Base-by-base conservation (phyloP, 345 rosid species). In the Bruguiera parviflora region DNA sequence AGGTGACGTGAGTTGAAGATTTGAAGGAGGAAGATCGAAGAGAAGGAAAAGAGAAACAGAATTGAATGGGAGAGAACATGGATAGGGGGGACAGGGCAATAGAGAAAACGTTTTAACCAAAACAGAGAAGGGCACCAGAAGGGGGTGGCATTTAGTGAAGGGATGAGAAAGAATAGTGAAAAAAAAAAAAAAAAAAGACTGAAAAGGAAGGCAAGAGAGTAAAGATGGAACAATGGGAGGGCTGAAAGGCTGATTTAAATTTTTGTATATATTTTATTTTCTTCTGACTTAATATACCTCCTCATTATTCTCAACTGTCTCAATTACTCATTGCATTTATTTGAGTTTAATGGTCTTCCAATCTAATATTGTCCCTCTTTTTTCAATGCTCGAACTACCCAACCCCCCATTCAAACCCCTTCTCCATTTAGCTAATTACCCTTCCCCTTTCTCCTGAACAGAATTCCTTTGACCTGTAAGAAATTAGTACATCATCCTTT, bases 261-360 rank as follows among this genome's bases (percentile, higher is more conserved):
- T 79, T 88, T 56, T 53, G 56, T 5, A 87, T 89, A 84, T 86
- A 85, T 88, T 82, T 86, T 2, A 7, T 33, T 33, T 33, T 1
- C 90, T 84, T 89, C 84, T 89, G 95, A 89, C 84, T 87, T 79
- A 84, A 84, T 84, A 74, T 33, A 1, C 37, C 72, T 84, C 84
- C 84, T 92, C 88, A 80, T 87, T 86, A 88, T 90, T 87, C 89
- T 89, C 97, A 89, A 92, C 89, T 68, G 96, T 81, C 90, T 83
- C 96, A 84, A 83, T 92, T 88, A 95, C 96, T 87, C 72, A 1
- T 79, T 77, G 96, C 99, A 95, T 95, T 92, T 85, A 92, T 85
- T 79, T 82, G 89, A 77, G 92, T 84, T 85, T 88, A 94, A 87
- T 86, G 88, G 78, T 77, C 80, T 76, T 86, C 82, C 87, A 83